Base-by-base conservation (phyloP, 306 rosid genomes). In the Abrus precatorius region DNA sequence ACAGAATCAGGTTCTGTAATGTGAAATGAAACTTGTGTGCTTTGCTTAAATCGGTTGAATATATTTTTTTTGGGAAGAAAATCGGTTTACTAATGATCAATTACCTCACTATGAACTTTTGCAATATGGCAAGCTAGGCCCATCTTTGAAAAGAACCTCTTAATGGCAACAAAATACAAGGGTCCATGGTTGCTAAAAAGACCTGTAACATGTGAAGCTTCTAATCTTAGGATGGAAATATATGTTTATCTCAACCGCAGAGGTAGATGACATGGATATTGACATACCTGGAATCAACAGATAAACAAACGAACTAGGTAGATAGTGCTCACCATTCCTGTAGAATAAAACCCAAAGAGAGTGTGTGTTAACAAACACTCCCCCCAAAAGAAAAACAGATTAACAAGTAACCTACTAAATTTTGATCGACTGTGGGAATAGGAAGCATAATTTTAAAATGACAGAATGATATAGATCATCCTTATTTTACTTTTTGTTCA, bases 81-180 rank as follows among this genome's bases (percentile, higher is more conserved):
- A 49, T 62, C 32, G 70, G 57, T 45, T 28, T 10, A 44, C 14
- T 33, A 3, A 54, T 54, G 38, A 65, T 80, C 52, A 41, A 78
- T 69, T 81, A 90, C 98, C 97, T 92, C 95, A 30, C 97, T 92
- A 41, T 92, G 92, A 80, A 94, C 91, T 86, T 90, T 92, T 45
- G 98, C 97, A 78, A 94, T 90, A 76, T 90, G 94, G 86, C 97
- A 91, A 75, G 91, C 89, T 80, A 92, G 82, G 81, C 98, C 97
- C 97, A 92, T 90, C 89, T 88, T 92, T 4, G 97, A 94, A 83
- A 94, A 91, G 85, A 90, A 92, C 68, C 66, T 88, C 92, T 91
- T 92, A 50, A 91, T 88, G 43, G 90, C 92, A 76, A 94, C 97
- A 82, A 91, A 92, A 77, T 94, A 92, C 67, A 94, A 86, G 55